A percentile compares a stretch with the other conserved stretches of the same genome.
Conservation (phyloP, 306 rosid species). For the Cyclanthera cordifolia region DNA sequence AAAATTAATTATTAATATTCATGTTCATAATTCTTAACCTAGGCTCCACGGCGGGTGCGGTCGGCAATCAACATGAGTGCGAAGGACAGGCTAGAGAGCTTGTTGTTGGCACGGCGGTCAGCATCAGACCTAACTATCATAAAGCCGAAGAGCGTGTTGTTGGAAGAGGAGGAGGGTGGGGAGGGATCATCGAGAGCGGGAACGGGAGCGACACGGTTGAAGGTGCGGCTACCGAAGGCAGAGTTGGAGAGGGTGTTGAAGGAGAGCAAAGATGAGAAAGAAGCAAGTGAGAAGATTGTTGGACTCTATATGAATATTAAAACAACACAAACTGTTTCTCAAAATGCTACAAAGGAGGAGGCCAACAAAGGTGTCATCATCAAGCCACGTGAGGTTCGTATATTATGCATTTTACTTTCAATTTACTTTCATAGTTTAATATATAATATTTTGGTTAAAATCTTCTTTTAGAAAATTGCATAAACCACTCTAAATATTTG, state of each 20-base stretch:
- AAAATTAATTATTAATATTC: not conserved
- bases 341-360: constrained; percentile 1
- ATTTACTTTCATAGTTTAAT: too few species aligned
- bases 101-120: constrained; percentile 57
- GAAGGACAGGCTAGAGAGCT: constrained; percentile 66
- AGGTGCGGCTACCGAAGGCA: constrained; percentile 54
- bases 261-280: constrained; percentile 46
- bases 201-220: constrained; percentile 34
- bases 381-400: constrained; percentile 44
- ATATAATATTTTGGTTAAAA: too few species aligned
- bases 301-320: constrained; percentile 37
- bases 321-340: constrained; percentile 9
- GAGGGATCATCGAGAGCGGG: not conserved
- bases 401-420: too few species aligned
- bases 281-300: constrained; percentile 64
- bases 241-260: constrained; percentile 63
- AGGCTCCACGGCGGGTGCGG: constrained; percentile 47
- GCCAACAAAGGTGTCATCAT: not conserved
- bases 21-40: not conserved
- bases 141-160: constrained; percentile 25
- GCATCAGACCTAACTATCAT: constrained; percentile 54
- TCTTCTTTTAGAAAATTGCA: too few species aligned
- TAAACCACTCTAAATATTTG: too few species aligned
- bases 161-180: not conserved
- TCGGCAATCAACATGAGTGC: constrained; percentile 85